Percentiles rank a stretch among this genome's conserved stretches.
phyloP scores from a whole-genome alignment of 768 basidiomycete species.

The Trametes sanguinea region DNA sequence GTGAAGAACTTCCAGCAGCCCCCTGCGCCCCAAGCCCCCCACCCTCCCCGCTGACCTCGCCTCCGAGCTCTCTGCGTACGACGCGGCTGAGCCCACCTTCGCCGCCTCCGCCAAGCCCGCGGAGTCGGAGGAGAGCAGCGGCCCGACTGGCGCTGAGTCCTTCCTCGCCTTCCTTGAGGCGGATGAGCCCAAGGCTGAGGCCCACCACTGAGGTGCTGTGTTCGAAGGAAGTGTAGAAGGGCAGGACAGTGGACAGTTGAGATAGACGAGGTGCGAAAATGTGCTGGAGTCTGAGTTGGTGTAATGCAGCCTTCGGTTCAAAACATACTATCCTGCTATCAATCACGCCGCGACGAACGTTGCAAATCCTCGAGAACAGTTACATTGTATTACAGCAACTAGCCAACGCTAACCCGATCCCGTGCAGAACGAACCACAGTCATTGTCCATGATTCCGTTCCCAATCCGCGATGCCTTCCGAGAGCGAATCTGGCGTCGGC shows the following conservation, averaged over 20 bases:
- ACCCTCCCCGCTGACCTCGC: conserved; percentile 82
- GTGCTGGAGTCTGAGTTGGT: conserved; percentile 13
- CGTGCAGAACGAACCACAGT: not conserved
- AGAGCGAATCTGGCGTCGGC: conserved; percentile 58
- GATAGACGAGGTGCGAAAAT: conserved; percentile 19
- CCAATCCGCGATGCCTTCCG: conserved; percentile 21
- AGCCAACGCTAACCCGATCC: not conserved
- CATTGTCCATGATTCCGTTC: not conserved
- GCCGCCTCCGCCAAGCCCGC: conserved; percentile 41
- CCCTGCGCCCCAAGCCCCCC: conserved; percentile 71
- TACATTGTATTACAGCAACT: too few relatives aligned
- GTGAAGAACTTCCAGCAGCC: conserved; percentile 86
- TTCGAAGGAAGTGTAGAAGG: not conserved
- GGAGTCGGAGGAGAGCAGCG: conserved; percentile 29
- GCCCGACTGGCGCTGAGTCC: conserved; percentile 56
- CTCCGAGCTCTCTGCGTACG: conserved; percentile 85
- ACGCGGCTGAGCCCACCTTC: conserved; percentile 67
- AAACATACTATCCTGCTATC: not conserved
- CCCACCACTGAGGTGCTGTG: conserved; percentile 44
- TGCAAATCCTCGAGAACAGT: too few relatives aligned
- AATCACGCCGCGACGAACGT: too few relatives aligned
- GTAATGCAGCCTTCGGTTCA: conserved; percentile 21
- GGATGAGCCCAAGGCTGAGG: conserved; percentile 67
- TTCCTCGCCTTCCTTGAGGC: conserved; percentile 82
- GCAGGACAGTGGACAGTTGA: not conserved